Base-by-base conservation (phyloP, 441 rosid species). In the Bocquillonia castaneifolia region DNA sequence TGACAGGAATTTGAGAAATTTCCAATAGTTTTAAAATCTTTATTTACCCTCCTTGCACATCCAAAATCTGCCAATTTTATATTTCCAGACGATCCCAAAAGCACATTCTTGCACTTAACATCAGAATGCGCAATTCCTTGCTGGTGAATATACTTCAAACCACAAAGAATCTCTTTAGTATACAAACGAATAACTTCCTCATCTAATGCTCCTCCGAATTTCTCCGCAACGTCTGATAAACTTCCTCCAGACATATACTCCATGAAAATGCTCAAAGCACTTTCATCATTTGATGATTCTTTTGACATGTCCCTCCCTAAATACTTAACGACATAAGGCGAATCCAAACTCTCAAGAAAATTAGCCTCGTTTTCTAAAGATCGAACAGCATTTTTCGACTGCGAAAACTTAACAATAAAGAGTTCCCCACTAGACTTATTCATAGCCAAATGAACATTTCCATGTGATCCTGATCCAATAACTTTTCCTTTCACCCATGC, bases 181-280 rank as follows among this genome's bases (percentile, higher is more conserved):
- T 74, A 69, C 47, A 74, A 25, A 53, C 72, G 70, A 39, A 80
- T 64, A 26, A 69, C 67, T 51, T 70, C 76, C 15, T 71, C 74
- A 14, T 79, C 81, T 15, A 81, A 45, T 39, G 63, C 31, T 34
- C 85, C 79, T 8, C 81, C 79, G 25, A 76, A 78, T 42, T 72
- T 74, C 57, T 74, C 76, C 0, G 59, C 70, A 0, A 74, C 40
- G 25, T 76, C 80, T 13, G 65, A 69, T 40, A 76, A 66, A 51
- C 82, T 80, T 1, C 82, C 86, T 54, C 78, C 68, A 39, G 66
- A 67, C 76, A 80, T 78, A 48, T 77, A 77, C 72, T 78, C 83
- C 75, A 80, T 62, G 73, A 83, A 81, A 7, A 80, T 69, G 51
- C 58, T 57, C 3, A 71, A 15, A 40, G 54, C 53, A 6, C 37